phyloP scores from a whole-genome alignment of 2,329 filamentous ascomycete genomes.

The Verticillium nonalfalfae region DNA sequence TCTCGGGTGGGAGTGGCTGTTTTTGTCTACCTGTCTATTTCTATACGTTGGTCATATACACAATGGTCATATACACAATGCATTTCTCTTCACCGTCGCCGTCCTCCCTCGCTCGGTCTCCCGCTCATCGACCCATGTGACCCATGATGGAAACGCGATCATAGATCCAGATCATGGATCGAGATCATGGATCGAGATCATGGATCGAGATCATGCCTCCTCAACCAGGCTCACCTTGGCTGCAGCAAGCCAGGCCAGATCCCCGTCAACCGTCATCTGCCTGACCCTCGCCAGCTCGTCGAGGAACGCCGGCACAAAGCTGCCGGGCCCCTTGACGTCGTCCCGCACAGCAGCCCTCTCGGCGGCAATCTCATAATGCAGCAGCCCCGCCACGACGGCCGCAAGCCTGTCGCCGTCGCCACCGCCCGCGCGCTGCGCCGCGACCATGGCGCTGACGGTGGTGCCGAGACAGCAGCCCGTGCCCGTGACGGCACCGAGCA shows the following conservation, averaged over 20 bases:
- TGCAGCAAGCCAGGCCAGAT: conserved; percentile 43
- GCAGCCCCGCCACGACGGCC: conserved; percentile 64
- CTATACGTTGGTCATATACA: too few relatives aligned
- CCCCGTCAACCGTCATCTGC: conserved; percentile 37
- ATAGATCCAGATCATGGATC: too few relatives aligned
- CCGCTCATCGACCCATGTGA: too few relatives aligned
- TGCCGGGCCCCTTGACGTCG: conserved; percentile 72
- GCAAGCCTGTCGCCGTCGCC: conserved; percentile 54
- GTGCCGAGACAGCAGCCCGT: conserved; percentile 85
- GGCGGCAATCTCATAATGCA: conserved; percentile 72
- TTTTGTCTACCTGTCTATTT: too few relatives aligned
- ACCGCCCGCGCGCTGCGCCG: conserved; percentile 35
- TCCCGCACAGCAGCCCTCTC: conserved; percentile 59
- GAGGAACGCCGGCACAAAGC: conserved; percentile 78
- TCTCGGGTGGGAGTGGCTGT: too few relatives aligned
- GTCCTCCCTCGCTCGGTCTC: too few relatives aligned
- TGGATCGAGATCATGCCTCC: conserved; percentile 1
- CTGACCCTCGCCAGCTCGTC: conserved; percentile 58
- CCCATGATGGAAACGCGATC: too few relatives aligned
- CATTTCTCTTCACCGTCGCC: not conserved
- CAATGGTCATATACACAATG: too few relatives aligned
- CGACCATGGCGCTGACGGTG: conserved; percentile 68
- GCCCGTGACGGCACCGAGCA: conserved; percentile 66
- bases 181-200: too few relatives aligned
- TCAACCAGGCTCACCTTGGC: conserved; percentile 40